A percentile compares a stretch with the other conserved stretches of the same genome.
These are phyloP conservation scores for Candida endomychidarum DNA, from an alignment of 805 yeast genomes.

Conservation along the genomic window DNA sequence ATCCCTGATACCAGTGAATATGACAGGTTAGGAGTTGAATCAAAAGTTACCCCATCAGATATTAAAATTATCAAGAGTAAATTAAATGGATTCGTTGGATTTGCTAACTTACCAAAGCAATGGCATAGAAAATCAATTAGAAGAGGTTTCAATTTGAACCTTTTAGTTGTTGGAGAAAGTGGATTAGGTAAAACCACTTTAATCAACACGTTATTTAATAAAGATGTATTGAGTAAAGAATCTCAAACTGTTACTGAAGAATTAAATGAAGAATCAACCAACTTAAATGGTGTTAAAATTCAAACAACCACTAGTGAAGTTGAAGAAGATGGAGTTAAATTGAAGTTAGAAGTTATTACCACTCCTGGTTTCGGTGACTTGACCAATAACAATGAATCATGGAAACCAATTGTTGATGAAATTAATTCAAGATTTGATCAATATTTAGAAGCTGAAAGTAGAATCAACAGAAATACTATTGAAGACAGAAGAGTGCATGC, in stretches of 20 bases:
- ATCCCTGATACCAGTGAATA: constrained; percentile 17
- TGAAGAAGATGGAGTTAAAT: constrained; percentile 91
- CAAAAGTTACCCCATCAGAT: constrained; percentile 21
- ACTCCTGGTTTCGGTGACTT: constrained; percentile 95
- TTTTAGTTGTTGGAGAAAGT: constrained; percentile 87
- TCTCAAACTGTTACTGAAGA: constrained; percentile 24
- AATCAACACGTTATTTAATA: constrained; percentile 79
- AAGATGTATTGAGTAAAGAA: constrained; percentile 28
- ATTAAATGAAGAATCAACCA: constrained; percentile 21
- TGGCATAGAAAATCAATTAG: constrained; percentile 95
- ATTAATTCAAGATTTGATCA: constrained; percentile 82
- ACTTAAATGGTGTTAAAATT: constrained; percentile 26
- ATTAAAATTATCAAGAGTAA: constrained; percentile 75
- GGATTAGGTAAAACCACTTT: constrained; percentile 94
- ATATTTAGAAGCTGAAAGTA: constrained; percentile 86
- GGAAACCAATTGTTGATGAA: constrained; percentile 92
- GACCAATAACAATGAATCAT: constrained; percentile 63
- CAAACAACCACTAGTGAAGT: constrained; percentile 37
- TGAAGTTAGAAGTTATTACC: constrained; percentile 79
- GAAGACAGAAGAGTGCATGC: constrained; percentile 91
- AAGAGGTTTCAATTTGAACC: constrained; percentile 84
- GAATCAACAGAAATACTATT: constrained; percentile 67
- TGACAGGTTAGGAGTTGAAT: constrained; percentile 8
- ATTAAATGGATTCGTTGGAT: constrained; percentile 91
- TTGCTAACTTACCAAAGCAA: constrained; percentile 96